These are phyloP conservation scores for Termitomyces sp. DNA, from an alignment of 768 basidiomycete species.

Conservation along the genomic window DNA sequence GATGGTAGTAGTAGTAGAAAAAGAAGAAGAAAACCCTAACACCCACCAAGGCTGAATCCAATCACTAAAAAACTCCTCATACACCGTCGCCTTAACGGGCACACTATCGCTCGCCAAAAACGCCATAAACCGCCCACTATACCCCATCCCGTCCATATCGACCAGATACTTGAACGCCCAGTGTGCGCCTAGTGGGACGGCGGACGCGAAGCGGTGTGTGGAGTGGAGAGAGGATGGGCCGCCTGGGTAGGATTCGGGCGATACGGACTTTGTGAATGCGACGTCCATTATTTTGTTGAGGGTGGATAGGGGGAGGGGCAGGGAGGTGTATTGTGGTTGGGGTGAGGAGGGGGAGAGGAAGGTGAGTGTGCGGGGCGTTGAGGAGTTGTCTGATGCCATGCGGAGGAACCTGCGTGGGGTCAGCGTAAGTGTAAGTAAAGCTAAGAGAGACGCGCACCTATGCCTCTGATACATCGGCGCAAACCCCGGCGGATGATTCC, in stretches of 20 bases:
- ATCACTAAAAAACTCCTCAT: constrained; percentile 86
- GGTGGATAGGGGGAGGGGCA: constrained; percentile 51
- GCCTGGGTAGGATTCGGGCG: constrained; percentile 69
- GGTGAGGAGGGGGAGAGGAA: constrained; percentile 76
- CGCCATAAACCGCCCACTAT: constrained; percentile 86
- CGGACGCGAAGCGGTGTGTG: constrained; percentile 67
- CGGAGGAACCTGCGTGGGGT: constrained; percentile 55
- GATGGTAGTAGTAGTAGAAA: too few relatives aligned
- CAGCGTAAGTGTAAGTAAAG: background rate
- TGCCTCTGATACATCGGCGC: constrained; percentile 84
- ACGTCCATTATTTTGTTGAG: constrained; percentile 85
- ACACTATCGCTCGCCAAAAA: constrained; percentile 86
- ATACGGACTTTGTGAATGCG: constrained; percentile 79
- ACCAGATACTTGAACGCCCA: constrained; percentile 94
- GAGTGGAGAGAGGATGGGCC: constrained; percentile 64
- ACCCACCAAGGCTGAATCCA: constrained; percentile 86
- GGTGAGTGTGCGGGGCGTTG: constrained; percentile 58
- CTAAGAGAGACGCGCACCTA: constrained; percentile 46
- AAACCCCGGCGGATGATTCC: constrained; percentile 83
- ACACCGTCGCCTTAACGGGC: constrained; percentile 88
- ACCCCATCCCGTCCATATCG: constrained; percentile 95
- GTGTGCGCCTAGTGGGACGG: constrained; percentile 79
- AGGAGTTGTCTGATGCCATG: constrained; percentile 62
- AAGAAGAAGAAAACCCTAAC: background rate
- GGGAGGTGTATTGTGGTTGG: constrained; percentile 57